A percentile compares a stretch with the other conserved stretches of the same genome.
Conservation (phyloP, 495 filamentous ascomycete genomes). For the Xylaria grammica region DNA sequence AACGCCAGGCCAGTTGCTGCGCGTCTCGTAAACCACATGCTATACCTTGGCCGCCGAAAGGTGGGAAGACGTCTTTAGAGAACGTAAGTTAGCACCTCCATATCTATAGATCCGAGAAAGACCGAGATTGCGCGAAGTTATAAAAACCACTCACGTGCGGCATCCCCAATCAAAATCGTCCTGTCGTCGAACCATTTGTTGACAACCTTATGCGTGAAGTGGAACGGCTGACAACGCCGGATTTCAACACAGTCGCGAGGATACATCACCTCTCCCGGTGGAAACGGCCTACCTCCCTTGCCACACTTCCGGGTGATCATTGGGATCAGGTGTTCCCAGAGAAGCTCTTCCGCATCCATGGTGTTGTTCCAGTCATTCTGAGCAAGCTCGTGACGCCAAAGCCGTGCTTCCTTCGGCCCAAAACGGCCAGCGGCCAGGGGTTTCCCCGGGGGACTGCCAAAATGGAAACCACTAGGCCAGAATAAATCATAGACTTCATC, state of each 20-base stretch:
- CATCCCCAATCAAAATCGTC: slow-evolving; percentile 56
- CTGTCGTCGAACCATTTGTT: slow-evolving; percentile 56
- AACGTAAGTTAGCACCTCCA: slow-evolving; percentile 8
- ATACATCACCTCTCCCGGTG: slow-evolving; percentile 40
- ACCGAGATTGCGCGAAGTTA: neutral
- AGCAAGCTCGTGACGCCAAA: slow-evolving; percentile 59
- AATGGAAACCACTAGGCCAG: slow-evolving; percentile 55
- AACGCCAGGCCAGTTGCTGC: slow-evolving; percentile 52
- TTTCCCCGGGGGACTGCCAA: slow-evolving; percentile 49
- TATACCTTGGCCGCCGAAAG: slow-evolving; percentile 62
- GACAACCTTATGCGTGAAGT: slow-evolving; percentile 52
- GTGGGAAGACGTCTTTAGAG: slow-evolving; percentile 55
- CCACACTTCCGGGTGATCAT: slow-evolving; percentile 35
- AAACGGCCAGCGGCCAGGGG: slow-evolving; percentile 57
- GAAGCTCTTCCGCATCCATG: slow-evolving; percentile 31
- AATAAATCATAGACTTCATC: slow-evolving; percentile 57
- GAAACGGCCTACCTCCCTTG: slow-evolving; percentile 22
- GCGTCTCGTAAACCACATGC: slow-evolving; percentile 50
- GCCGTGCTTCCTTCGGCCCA: slow-evolving; percentile 44
- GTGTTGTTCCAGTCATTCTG: slow-evolving; percentile 36
- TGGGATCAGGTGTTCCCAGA: slow-evolving; percentile 38
- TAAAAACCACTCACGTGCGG: slow-evolving; percentile 36
- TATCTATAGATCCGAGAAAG: neutral
- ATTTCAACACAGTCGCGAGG: slow-evolving; percentile 57
- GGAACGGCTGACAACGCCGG: slow-evolving; percentile 56